Percentiles rank a stretch among this genome's conserved stretches.
phyloP scores from a whole-genome alignment of 2,329 filamentous ascomycete genomes.

The Diaporthe capsici region DNA sequence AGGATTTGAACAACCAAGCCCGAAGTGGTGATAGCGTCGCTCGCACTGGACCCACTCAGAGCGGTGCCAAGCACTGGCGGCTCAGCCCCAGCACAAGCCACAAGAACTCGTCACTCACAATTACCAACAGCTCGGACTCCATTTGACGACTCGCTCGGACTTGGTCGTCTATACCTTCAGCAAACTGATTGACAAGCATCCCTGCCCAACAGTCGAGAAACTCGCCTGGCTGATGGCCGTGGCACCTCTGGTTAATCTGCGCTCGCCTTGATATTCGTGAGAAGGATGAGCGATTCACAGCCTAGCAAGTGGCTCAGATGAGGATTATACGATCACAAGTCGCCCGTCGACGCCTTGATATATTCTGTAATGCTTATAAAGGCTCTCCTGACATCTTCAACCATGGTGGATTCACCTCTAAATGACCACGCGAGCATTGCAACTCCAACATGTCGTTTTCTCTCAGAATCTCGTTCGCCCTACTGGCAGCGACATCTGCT shows the following conservation, averaged over 20 bases:
- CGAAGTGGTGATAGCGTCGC: constrained; percentile 10
- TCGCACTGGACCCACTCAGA: constrained; percentile 18
- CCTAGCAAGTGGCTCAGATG: constrained; percentile 12
- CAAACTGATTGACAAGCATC: neutral
- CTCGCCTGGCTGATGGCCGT: neutral
- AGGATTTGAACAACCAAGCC: neutral
- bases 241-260: neutral
- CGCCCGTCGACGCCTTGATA: no score
- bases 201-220: neutral
- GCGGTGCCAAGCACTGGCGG: neutral
- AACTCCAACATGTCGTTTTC: neutral
- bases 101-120: neutral
- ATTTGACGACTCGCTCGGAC: neutral
- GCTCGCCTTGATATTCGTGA: neutral
- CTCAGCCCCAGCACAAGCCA: constrained; percentile 1
- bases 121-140: neutral
- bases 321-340: neutral
- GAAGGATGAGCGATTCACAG: neutral
- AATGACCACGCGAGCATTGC: no score
- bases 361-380: neutral
- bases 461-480: neutral
- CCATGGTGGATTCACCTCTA: neutral
- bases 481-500: neutral
- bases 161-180: neutral
- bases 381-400: neutral